phyloP scores from a whole-genome alignment of 2,329 filamentous ascomycete genomes.

The Aciculosporium take region DNA sequence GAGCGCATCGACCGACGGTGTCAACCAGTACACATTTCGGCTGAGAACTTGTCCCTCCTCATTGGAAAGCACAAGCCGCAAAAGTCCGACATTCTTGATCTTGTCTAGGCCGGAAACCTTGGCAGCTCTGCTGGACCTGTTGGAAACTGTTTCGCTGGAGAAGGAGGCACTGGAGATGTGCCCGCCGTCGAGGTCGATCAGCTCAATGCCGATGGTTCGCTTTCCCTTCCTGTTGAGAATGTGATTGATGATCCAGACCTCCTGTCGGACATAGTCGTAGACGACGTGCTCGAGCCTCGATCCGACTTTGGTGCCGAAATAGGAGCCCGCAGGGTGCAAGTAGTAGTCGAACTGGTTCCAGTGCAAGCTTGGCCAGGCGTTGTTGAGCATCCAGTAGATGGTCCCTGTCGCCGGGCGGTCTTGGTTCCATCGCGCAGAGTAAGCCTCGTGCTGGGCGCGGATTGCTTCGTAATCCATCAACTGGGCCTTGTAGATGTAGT shows the following conservation, averaged over 20 bases:
- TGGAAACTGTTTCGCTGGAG: slow-evolving; percentile 26
- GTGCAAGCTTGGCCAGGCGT: slow-evolving; percentile 49
- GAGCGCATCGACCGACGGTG: slow-evolving; percentile 30
- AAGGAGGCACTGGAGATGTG: slow-evolving; percentile 21
- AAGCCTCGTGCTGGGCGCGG: slow-evolving; percentile 43
- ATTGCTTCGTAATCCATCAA: slow-evolving; percentile 52
- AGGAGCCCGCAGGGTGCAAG: slow-evolving; percentile 40
- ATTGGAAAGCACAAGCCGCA: slow-evolving; percentile 33
- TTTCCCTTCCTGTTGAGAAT: slow-evolving; percentile 24
- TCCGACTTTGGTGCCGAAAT: slow-evolving; percentile 43
- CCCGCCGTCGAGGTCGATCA: slow-evolving; percentile 34
- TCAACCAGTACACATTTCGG: slow-evolving; percentile 47
- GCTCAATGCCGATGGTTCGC: slow-evolving; percentile 31
- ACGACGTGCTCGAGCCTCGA: slow-evolving; percentile 36
- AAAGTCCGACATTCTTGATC: slow-evolving; percentile 30
- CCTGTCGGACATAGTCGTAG: slow-evolving; percentile 35
- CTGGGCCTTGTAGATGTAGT: slow-evolving; percentile 46
- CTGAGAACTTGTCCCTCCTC: slow-evolving; percentile 24
- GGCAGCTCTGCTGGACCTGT: slow-evolving; percentile 21
- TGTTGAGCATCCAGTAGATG: slow-evolving; percentile 56
- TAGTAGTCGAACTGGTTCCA: slow-evolving; percentile 55
- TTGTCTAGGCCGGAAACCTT: slow-evolving; percentile 13
- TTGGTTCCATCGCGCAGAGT: slow-evolving; percentile 33
- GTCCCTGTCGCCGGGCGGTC: slow-evolving; percentile 41
- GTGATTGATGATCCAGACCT: slow-evolving; percentile 41